These are phyloP conservation scores for Sugiyamaella valdiviana DNA, from an alignment of 805 yeast genomes.

Conservation along the genomic window DNA sequence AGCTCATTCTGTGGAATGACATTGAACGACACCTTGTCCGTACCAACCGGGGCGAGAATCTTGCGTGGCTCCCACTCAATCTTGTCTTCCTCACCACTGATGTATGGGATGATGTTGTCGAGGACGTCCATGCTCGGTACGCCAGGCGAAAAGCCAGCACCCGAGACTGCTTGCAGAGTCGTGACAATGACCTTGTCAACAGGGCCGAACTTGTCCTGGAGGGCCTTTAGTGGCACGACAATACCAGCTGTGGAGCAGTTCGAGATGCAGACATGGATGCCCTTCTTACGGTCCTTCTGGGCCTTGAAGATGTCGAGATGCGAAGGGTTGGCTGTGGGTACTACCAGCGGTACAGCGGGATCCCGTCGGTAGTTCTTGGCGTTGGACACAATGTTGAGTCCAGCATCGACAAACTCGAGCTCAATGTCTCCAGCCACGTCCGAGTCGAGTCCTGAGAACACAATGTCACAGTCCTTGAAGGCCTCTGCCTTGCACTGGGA, in stretches of 20 bases:
- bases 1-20: conserved; percentile 61
- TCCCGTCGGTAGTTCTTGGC: conserved; percentile 94
- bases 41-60: conserved; percentile 56
- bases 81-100: conserved; percentile 96
- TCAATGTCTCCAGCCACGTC: conserved; percentile 92
- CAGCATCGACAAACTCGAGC: conserved; percentile 71
- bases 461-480: conserved; percentile 86
- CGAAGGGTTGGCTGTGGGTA: conserved; percentile 91
- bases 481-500: conserved; percentile 69
- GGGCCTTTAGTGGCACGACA: conserved; percentile 94
- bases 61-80: conserved; percentile 98
- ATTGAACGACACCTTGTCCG: conserved; percentile 46
- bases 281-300: conserved; percentile 49
- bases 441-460: conserved; percentile 90
- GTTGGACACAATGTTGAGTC: conserved; percentile 81
- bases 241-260: conserved; percentile 98
- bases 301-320: conserved; percentile 74
- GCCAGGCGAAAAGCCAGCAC: conserved; percentile 98
- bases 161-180: conserved; percentile 95
- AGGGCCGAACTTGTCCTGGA: conserved; percentile 85
- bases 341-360: conserved; percentile 81
- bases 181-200: conserved; percentile 80
- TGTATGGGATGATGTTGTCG: conserved; percentile 92
- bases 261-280: conserved; percentile 89
- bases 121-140: conserved; percentile 90